Evolutionary conservation across 2,329 filamentous ascomycete species (phyloP), one percentile per base, ranked within the genome.

Genomic region (Davidsoniella neocaledoniae): DNA sequence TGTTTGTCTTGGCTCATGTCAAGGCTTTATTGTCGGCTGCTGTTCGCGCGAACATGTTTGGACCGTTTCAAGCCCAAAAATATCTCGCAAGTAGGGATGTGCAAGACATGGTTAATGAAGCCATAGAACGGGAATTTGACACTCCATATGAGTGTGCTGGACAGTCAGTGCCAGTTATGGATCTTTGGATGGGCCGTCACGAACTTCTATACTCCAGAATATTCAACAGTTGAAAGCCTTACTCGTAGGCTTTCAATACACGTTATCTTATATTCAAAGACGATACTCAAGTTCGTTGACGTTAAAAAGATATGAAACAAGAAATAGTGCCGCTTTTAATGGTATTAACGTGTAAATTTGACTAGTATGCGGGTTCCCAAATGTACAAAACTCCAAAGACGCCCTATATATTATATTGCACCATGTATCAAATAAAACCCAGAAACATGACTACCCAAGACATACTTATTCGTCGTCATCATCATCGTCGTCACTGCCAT

Each of bases 131-230:
- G 51, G 78, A 81, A 57, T 80, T 75, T 75, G 57, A 68, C 12
- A 75, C 68, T 51, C 61, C 58, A 1, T 67, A 81, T 0, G 78
- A 83, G 51, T 73, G 80, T 54, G 83, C 84, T 3, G 83, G 81
- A 4, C 83, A 90, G 67, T 78, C 69, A 50, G 79, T 86, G 54
- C 85, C 85, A 1, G 73, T 79, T 1, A 79, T 90, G 74, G 85
- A 91, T 66, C 62, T 91, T 29, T 91, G 85, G 84, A 72, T 87
- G 59, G 85, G 85, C 3, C 72, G 85, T 60, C 85, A 91, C 62
- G 85, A 91, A 69, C 68, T 86, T 60, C 62, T 91, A 55, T 91
- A 91, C 63, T 88, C 83, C 52, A 76, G 85, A 57, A 90, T 91
- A 49, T 91, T 91, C 60, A 91, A 91, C 64, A 88, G 83, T 57